A percentile compares a stretch with the other conserved stretches of the same genome.
These are phyloP conservation scores for Jaenimonas drosophilae DNA, from an alignment of 208 protist species.

Conservation along the genomic window DNA sequence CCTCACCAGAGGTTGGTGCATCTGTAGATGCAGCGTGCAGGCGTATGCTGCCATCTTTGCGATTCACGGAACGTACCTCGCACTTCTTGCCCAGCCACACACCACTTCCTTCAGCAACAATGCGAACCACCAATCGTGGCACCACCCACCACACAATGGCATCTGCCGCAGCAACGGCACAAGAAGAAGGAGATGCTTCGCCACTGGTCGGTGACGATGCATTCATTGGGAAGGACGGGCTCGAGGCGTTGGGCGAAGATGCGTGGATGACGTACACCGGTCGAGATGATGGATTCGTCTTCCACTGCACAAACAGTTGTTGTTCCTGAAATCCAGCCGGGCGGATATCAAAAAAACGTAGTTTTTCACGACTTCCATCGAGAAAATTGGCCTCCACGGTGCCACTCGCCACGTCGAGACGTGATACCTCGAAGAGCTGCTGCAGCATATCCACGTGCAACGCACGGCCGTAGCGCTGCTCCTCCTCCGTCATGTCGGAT, in stretches of 20 bases:
- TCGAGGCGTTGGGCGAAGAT: not conserved
- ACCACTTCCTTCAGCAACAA: slow-evolving; percentile 39
- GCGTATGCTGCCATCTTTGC: slow-evolving; percentile 41
- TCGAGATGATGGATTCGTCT: slow-evolving; percentile 46
- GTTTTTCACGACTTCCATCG: slow-evolving; percentile 38
- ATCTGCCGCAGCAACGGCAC: not conserved
- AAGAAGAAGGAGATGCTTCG: not conserved
- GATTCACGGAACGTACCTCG: slow-evolving; percentile 33
- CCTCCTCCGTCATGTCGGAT: slow-evolving; percentile 26
- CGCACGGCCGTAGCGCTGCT: slow-evolving; percentile 36
- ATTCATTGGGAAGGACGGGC: not conserved
- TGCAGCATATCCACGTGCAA: slow-evolving; percentile 36
- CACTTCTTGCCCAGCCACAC: slow-evolving; percentile 58
- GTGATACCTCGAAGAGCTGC: slow-evolving; percentile 50
- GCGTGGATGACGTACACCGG: slow-evolving; percentile 24
- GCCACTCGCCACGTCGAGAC: slow-evolving; percentile 28
- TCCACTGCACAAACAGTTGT: slow-evolving; percentile 51
- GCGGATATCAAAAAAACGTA: slow-evolving; percentile 39
- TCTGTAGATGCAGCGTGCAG: slow-evolving; percentile 8
- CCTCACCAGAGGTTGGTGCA: slow-evolving; percentile 5
- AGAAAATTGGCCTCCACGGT: slow-evolving; percentile 61
- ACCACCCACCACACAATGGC: slow-evolving; percentile 56
- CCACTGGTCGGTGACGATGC: not conserved
- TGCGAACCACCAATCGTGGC: slow-evolving; percentile 57
- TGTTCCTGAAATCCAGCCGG: slow-evolving; percentile 67